Base-by-base conservation (phyloP, 371 early-diverging fungal species). In the Rhizopus delemar region DNA sequence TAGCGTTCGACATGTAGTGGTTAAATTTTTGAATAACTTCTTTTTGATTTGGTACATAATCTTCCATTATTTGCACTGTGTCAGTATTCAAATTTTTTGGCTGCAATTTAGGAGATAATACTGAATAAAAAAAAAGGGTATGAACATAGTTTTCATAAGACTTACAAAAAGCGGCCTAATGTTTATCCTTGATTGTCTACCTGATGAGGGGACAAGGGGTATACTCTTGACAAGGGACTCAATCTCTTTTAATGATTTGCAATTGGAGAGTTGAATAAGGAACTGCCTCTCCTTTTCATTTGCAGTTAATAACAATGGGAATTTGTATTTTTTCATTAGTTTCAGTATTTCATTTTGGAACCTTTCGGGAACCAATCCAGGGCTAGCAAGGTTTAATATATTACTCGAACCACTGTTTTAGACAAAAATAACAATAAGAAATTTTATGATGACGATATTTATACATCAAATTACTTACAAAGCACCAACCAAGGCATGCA, bases 391-490 rank as follows among this genome's bases (percentile, higher is more conserved):
- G 15, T 55, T 55, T 34, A 55, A 55, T 33, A 55, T 33, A 16
- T 56, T 48, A 48, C 48, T 46, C 28, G 48, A 48, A 38, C 49
- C 4, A 56, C 46, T 56, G 49, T 46, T 56, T 22, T 48, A 8
- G 45, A 56, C 39, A 56, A 38, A 59, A 59, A 59, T 59, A 59
- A 39, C 59, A 59, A 51, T 59, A 38, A 35, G 52, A 7, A n/a
- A 43, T 59, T 52, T 59, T 51, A 59, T 35, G 46, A 59, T 59
- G 45, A 52, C 31, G 46, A 46, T 59, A 36, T 52, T 45, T 45
- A 59, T 59, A 59, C 43, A 52, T 12, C 59, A 59, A 52, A 51
- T 45, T 43, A 59, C 45, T 59, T 45, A 51, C 59, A 59, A 59
- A 52, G 11, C 41, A 59, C 5, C 52, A 51, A 51, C 45, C 59